Evolutionary conservation across 2,329 filamentous ascomycete species (phyloP), one percentile per base, ranked within the genome.

Genomic region (Cladosporium velox): DNA sequence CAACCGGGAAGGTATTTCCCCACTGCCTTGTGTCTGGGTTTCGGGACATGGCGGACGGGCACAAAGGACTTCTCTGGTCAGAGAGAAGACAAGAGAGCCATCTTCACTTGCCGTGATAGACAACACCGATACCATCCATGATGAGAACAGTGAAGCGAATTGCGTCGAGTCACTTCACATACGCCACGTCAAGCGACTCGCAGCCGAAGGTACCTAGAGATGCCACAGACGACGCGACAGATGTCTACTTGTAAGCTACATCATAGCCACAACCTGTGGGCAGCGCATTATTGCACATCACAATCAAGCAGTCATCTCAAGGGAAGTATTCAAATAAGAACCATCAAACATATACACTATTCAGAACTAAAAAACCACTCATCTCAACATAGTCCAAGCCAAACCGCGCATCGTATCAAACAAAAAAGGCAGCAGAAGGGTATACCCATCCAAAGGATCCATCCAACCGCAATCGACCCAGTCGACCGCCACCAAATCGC

Each of bases 321-420:
- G 52, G 34, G 28, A 55, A 55, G 52, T 55, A 32, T 24, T 41
- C 55, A 58, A 38, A 57, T 24, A 58, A 30, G 49, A 41, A 41
- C 41, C 55, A 41, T 38, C 21, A 32, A 41, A 41, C 55, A 58
- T 58, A 32, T 58, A 58, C 55, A 58, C 8, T 47, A 58, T 58
- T 55, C 55, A 41, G 24, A 58, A 58, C 34, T 41, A 58, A 4
- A 21, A 21, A 52, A 21, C 10, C 5, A 18, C 41, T 24, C 41
- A 12, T 24, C 52, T 55, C 52, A 55, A 55, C 15, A 58, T 58
- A 58, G 14, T 26, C 55, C 55, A 34, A 12, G 34, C 32, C 32
- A 47, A 21, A 21, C 14, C 41, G 52, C 52, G 24, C 55, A 58
- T 58, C 55, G 24, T 28, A 41, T 58, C 54, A 38, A 24, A 14